Conservation (phyloP, 768 basidiomycete species). For the Hemileccinum impolitum region DNA sequence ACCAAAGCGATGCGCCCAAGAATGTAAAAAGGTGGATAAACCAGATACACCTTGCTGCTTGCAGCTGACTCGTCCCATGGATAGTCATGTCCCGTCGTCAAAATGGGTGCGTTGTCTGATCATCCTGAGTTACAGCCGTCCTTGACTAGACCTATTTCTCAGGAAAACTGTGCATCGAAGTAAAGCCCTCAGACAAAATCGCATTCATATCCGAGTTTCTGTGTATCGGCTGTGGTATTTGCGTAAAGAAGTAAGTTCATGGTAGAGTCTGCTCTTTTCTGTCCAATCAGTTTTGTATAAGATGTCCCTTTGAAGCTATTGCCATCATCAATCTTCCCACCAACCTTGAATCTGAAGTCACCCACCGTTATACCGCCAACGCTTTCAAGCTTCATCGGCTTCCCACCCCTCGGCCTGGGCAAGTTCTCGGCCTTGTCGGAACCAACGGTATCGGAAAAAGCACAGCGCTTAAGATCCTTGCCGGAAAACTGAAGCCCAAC, state of each 20-base stretch:
- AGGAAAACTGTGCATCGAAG: constrained; percentile 99
- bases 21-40: constrained; percentile 85
- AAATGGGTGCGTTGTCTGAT: constrained; percentile 72
- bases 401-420: constrained; percentile 94
- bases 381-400: constrained; percentile 98
- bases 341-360: constrained; percentile 92
- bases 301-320: constrained; percentile 99
- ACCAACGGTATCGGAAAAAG: constrained; percentile 99
- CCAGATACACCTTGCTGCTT: constrained; percentile 3
- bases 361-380: constrained; percentile 97
- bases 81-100: constrained; percentile 92
- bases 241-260: constrained; percentile 89
- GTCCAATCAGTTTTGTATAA: constrained; percentile 30
- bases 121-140: not conserved
- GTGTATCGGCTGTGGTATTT: constrained; percentile 99
- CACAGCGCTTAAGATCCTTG: constrained; percentile 94
- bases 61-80: constrained; percentile 5
- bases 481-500: constrained; percentile 97
- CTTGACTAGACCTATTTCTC: not conserved
- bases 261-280: not conserved
- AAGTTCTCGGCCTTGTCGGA: constrained; percentile 97
- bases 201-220: constrained; percentile 98
- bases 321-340: constrained; percentile 98
- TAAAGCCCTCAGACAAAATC: constrained; percentile 94
- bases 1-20: constrained; percentile 94